Conservation (phyloP, 139 green algal species). For the Auxenochlorella protothecoides region DNA sequence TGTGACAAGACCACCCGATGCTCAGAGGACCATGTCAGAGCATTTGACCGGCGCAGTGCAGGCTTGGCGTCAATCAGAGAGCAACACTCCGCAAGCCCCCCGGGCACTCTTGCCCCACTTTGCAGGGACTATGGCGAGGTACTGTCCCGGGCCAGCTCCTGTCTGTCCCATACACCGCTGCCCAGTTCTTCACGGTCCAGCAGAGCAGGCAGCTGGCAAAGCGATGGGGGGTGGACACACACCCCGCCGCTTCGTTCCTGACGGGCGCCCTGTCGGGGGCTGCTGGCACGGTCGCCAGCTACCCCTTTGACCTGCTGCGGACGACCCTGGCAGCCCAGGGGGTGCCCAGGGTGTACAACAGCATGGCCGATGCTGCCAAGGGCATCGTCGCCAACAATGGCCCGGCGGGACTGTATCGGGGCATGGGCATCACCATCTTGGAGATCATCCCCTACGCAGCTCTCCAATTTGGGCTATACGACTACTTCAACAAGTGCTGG, state of each 20-base stretch:
- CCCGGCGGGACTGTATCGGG: slow-evolving; percentile 63
- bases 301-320: slow-evolving; percentile 98
- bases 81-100: too few species aligned
- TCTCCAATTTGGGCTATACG: slow-evolving; percentile 95
- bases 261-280: slow-evolving; percentile 77
- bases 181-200: slow-evolving; percentile 91
- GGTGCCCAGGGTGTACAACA: slow-evolving; percentile 64
- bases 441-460: slow-evolving; percentile 97
- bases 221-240: neutral
- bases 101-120: neutral
- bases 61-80: neutral
- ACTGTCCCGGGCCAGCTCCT: slow-evolving; percentile 87
- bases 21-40: too few species aligned
- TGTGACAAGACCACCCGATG: too few species aligned
- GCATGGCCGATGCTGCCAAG: slow-evolving; percentile 13
- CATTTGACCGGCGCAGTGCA: neutral
- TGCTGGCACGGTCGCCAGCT: slow-evolving; percentile 80
- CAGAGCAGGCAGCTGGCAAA: slow-evolving; percentile 39
- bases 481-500: slow-evolving; percentile 56
- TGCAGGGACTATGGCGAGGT: slow-evolving; percentile 87
- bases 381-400: slow-evolving; percentile 47
- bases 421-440: slow-evolving; percentile 79
- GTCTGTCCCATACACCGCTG: slow-evolving; percentile 89
- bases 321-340: slow-evolving; percentile 94
- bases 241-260: slow-evolving; percentile 62